Percentiles rank a stretch among this genome's conserved stretches.
Evolutionary conservation across 129 eudicot species (phyloP).

Genomic region (Cynara cardunculus): DNA sequence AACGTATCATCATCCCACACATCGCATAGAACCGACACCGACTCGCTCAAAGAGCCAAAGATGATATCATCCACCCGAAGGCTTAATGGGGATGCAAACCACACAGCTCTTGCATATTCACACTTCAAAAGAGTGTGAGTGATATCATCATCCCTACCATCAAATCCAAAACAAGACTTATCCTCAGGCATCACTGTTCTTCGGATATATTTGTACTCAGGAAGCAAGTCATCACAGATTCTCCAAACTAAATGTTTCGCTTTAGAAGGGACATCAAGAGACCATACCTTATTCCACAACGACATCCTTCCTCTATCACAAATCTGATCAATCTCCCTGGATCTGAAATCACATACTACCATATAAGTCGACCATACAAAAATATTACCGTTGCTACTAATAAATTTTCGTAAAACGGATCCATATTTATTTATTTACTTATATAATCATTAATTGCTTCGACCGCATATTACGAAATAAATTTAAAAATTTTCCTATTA

Average conservation of each 20-base stretch:
- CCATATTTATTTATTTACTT: not conserved
- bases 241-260: constrained; percentile 18
- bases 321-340: not conserved
- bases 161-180: not conserved
- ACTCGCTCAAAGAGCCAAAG: not conserved
- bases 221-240: constrained; percentile 1
- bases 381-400: not conserved
- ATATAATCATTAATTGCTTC: not conserved
- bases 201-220: not conserved
- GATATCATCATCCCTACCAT: not conserved
- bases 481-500: not conserved
- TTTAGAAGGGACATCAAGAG: constrained; percentile 13
- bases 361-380: not conserved
- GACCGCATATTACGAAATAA: not conserved
- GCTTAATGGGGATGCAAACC: constrained; percentile 5
- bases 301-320: constrained; percentile 3
- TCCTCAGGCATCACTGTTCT: not conserved
- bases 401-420: not conserved
- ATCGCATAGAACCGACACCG: not conserved
- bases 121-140: constrained; percentile 10
- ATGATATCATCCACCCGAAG: not conserved
- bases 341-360: not conserved
- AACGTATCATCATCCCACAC: not conserved
- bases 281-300: constrained; percentile 5
- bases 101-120: constrained; percentile 8